Base-by-base conservation (phyloP, 1,284 basidiomycete species). In the Termitomyces sp. region DNA sequence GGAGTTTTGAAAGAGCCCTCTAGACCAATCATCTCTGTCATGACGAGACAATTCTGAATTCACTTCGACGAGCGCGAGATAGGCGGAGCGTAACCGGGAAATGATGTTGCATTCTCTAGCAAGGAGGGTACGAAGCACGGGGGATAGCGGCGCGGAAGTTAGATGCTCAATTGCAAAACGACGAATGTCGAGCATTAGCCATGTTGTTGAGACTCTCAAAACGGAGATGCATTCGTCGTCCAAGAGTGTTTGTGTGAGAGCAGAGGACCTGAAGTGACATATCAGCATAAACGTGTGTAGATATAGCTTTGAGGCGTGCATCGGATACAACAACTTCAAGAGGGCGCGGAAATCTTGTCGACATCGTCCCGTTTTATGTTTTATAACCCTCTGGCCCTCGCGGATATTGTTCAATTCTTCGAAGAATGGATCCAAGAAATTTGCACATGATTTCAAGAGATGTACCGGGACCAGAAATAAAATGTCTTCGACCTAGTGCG, bases 131-230 rank as follows among this genome's bases (percentile, higher is more conserved):
- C 42, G 44, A 13, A 51, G 43, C n/a, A 21, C 44, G 13, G 50
- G 40, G 5, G 56, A 24, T 28, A 60, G n/a, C 10, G 50, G 24
- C 2, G 47, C 50, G 19, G 33, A 30, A 3, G 50, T 36, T 17
- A 60, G 49, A 34, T 52, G 38, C 12, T 53, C 48, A 9, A 58
- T 60, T 3, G 58, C 58, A 38, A 55, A 28, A 13, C 26, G 38
- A 38, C 58, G 58, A 33, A 60, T 41, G 19, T 55, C 54, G 10
- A 58, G 50, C 56, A 59, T 59, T 38, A 13, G 28, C 56, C 55
- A 58, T 24, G 42, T 54, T 8, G 58, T 58, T 9, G 58, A 54
- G 15, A 59, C 46, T 39, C 50, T 52, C 33, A 59, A 30, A 0
- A 59, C 41, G 7, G 58, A 58, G 13, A 50, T 45, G 56, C 56